Conservation (phyloP, 345 rosid species). For the Leavenworthia alabamica region DNA sequence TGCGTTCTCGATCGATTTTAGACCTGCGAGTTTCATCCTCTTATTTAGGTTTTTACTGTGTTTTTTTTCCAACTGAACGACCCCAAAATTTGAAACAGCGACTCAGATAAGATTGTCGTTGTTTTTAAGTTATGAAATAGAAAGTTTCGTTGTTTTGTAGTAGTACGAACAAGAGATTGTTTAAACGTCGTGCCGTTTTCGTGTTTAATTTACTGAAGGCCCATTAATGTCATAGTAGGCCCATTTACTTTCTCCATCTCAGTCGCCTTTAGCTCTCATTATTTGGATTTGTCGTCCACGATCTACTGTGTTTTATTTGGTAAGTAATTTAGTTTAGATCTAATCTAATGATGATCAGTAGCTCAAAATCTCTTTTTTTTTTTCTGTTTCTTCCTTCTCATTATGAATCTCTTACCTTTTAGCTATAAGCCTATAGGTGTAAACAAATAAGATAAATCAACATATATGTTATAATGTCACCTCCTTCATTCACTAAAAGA, state of each 20-base stretch:
- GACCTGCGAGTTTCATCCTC: constrained; percentile 80
- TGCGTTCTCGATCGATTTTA: constrained; percentile 71
- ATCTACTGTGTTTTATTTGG: too few relatives aligned
- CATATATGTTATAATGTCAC: background rate
- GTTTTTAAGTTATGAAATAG: constrained; percentile 3
- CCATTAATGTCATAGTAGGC: constrained; percentile 8
- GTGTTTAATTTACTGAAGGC: background rate
- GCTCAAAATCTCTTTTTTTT: too few relatives aligned
- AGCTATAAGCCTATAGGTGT: background rate
- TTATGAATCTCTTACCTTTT: background rate
- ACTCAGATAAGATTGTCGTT: background rate
- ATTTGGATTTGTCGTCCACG: background rate
- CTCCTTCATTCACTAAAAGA: constrained; percentile 27
- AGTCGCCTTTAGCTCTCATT: too few relatives aligned
- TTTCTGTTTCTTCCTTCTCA: background rate
- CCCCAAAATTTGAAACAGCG: constrained; percentile 12
- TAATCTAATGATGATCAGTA: too few relatives aligned
- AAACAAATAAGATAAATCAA: background rate
- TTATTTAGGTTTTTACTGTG: background rate
- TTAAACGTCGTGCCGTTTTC: background rate
- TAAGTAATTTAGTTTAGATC: too few relatives aligned
- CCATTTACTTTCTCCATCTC: constrained; percentile 11
- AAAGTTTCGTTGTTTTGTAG: background rate
- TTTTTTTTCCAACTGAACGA: background rate
- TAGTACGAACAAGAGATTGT: background rate